Conservation (phyloP, 352 stramenopile genomes). For the Pythium diclinum region DNA sequence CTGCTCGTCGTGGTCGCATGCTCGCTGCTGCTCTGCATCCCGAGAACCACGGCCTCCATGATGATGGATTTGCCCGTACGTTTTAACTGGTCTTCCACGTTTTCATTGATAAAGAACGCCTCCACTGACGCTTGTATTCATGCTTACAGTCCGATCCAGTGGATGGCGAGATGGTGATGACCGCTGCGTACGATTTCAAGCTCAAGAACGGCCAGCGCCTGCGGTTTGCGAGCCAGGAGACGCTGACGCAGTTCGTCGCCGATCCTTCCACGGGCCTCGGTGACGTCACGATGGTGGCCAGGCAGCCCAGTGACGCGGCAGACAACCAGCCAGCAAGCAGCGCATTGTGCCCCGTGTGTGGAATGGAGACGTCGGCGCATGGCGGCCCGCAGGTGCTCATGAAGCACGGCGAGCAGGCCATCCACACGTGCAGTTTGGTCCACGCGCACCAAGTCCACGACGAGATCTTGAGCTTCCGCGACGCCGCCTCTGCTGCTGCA, state of each 20-base stretch:
- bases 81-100: neutral
- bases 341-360: slow-evolving; percentile 60
- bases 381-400: slow-evolving; percentile 51
- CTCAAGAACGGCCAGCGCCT: slow-evolving; percentile 66
- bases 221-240: slow-evolving; percentile 53
- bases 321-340: slow-evolving; percentile 7
- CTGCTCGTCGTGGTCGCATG: slow-evolving; percentile 19
- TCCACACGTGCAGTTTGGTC: slow-evolving; percentile 69
- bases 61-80: slow-evolving; percentile 68
- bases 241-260: slow-evolving; percentile 46
- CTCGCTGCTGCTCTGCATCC: slow-evolving; percentile 1
- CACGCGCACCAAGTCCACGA: slow-evolving; percentile 63
- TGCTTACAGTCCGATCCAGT: slow-evolving; percentile 49
- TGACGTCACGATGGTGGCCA: slow-evolving; percentile 34
- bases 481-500: slow-evolving; percentile 6
- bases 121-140: neutral
- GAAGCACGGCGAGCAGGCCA: slow-evolving; percentile 50
- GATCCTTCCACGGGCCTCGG: slow-evolving; percentile 52
- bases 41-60: slow-evolving; percentile 21
- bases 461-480: slow-evolving; percentile 42
- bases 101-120: neutral
- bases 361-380: slow-evolving; percentile 56
- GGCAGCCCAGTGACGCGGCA: neutral
- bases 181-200: slow-evolving; percentile 44
- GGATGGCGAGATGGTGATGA: slow-evolving; percentile 71